phyloP scores from a whole-genome alignment of 495 filamentous ascomycete genomes.

The Cetradonia linearis region DNA sequence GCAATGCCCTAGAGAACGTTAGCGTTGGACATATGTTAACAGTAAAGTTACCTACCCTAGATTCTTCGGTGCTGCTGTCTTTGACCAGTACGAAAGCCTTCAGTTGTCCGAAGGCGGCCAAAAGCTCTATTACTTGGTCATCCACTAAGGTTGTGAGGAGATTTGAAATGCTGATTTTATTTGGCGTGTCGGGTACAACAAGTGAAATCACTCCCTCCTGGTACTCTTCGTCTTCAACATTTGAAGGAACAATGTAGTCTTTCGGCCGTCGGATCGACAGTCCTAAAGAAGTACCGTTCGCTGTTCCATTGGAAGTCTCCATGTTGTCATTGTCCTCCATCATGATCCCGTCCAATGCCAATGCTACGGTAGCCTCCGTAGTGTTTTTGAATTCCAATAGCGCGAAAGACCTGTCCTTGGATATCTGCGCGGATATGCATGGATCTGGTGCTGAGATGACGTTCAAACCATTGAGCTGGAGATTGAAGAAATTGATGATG shows the following conservation, averaged over 20 bases:
- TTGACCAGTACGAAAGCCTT: conserved; percentile 90
- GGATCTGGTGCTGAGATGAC: conserved; percentile 76
- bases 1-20: conserved; percentile 65
- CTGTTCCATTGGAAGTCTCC: conserved; percentile 41
- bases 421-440: conserved; percentile 73
- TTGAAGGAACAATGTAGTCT: conserved; percentile 90
- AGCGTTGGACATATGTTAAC: conserved; percentile 7
- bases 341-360: conserved; percentile 79
- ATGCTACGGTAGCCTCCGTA: conserved; percentile 78
- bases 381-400: conserved; percentile 84
- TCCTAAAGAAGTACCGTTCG: conserved; percentile 48
- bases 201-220: conserved; percentile 70
- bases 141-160: conserved; percentile 80
- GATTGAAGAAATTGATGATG: conserved; percentile 81
- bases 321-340: conserved; percentile 64
- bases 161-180: conserved; percentile 90
- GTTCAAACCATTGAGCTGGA: conserved; percentile 89
- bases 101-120: conserved; percentile 81
- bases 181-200: conserved; percentile 78
- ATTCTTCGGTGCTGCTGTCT: conserved; percentile 76
- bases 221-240: conserved; percentile 62
- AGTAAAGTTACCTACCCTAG: conserved; percentile 54
- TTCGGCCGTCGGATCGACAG: conserved; percentile 83
- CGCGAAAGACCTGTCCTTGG: conserved; percentile 67
- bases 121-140: conserved; percentile 80